A percentile compares a stretch with the other conserved stretches of the same genome.
Conservation (phyloP, 495 filamentous ascomycete species). For the Chaetomium cochliodes region DNA sequence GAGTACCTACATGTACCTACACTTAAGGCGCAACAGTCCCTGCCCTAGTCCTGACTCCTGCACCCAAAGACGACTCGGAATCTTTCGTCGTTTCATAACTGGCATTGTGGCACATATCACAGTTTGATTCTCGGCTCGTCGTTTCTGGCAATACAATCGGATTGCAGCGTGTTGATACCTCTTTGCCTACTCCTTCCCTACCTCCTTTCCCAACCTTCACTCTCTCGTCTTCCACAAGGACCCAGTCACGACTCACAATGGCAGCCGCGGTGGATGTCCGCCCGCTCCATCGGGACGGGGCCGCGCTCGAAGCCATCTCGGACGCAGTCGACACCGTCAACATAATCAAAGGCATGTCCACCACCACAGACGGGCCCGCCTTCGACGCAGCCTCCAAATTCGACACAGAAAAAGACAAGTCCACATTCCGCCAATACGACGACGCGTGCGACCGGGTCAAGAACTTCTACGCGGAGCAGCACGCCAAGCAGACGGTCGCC, state of each 20-base stretch:
- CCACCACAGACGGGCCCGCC: constrained; percentile 42
- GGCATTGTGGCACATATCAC: too few species aligned
- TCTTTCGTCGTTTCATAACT: too few species aligned
- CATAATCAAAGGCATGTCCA: constrained; percentile 57
- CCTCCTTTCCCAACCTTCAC: too few species aligned
- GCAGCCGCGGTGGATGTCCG: constrained; percentile 3
- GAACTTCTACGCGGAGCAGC: constrained; percentile 80
- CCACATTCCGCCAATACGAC: constrained; percentile 75
- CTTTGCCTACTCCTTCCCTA: too few species aligned
- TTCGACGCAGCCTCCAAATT: constrained; percentile 66
- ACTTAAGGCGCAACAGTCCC: too few species aligned
- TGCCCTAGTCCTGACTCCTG: too few species aligned
- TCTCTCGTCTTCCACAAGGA: too few species aligned
- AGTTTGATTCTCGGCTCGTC: too few species aligned
- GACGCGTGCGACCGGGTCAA: constrained; percentile 76
- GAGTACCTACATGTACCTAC: too few species aligned
- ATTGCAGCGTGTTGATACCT: too few species aligned
- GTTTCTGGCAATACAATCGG: too few species aligned
- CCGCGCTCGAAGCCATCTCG: constrained; percentile 74
- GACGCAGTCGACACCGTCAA: constrained; percentile 82
- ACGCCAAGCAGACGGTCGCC: constrained; percentile 79
- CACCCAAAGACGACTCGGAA: too few species aligned
- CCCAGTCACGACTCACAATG: background rate
- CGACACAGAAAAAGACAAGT: constrained; percentile 76
- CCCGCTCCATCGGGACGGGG: constrained; percentile 48